Conservation (phyloP, 257 asterid species). For the Solanum neorickii region DNA sequence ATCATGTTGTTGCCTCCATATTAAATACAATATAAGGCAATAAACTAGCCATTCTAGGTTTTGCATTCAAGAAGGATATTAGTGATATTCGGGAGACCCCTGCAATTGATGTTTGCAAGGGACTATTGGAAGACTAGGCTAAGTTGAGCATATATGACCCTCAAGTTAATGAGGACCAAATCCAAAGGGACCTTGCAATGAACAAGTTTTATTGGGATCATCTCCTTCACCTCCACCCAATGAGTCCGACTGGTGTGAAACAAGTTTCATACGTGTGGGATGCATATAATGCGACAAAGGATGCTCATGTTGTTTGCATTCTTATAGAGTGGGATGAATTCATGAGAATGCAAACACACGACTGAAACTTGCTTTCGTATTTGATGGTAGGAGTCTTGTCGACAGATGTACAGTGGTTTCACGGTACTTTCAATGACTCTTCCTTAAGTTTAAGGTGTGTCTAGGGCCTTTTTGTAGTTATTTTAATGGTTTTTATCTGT, state of each 20-base stretch:
- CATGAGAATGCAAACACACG: not conserved
- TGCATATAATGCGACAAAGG: not conserved
- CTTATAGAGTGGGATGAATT: not conserved
- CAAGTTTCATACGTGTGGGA: too few species aligned
- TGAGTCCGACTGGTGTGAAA: too few species aligned
- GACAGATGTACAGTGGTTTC: too few species aligned
- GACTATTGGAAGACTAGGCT: not conserved
- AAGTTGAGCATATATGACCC: constrained; percentile 1
- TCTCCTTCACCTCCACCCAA: too few species aligned
- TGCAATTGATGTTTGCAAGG: constrained; percentile 3
- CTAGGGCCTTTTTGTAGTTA: too few species aligned
- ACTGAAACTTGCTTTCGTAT: constrained; percentile 15
- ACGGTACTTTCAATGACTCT: too few species aligned
- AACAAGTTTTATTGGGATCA: not conserved
- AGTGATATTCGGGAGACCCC: constrained; percentile 1
- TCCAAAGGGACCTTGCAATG: not conserved
- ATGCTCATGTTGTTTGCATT: not conserved
- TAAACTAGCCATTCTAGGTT: not conserved
- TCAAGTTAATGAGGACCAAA: constrained; percentile 2
- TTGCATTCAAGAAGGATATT: constrained; percentile 4
- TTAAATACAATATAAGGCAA: constrained; percentile 1
- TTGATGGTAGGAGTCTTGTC: constrained; percentile 19
- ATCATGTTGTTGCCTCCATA: not conserved
- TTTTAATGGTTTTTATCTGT: too few species aligned
- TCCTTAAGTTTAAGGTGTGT: too few species aligned